Percentiles rank a stretch among this genome's conserved stretches.
phyloP scores from a whole-genome alignment of 768 basidiomycete species.

The Tricholoma saponaceum region DNA sequence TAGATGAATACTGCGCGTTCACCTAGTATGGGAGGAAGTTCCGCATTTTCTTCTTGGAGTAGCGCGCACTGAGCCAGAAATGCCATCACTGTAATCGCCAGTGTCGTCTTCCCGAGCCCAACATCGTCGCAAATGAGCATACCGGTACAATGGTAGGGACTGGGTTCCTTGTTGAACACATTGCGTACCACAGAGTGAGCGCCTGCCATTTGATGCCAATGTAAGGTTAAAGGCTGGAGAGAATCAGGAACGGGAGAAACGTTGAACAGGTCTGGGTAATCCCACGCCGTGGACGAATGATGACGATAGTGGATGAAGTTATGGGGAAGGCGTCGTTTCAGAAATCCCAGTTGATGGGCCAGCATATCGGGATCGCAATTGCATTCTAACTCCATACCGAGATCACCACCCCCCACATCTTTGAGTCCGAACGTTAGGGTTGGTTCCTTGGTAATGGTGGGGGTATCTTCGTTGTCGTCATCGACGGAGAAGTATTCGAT shows the following conservation, averaged over 20 bases:
- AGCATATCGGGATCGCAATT: constrained; percentile 4
- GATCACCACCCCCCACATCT: constrained; percentile 5
- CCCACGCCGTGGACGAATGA: constrained; percentile 8
- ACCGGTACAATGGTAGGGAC: background rate
- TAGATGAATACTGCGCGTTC: no score
- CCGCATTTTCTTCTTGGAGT: no score
- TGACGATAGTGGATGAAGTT: constrained; percentile 10
- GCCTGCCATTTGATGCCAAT: constrained; percentile 9
- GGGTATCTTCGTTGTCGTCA: background rate
- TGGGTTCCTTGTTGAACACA: constrained; percentile 6
- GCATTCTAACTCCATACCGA: constrained; percentile 20
- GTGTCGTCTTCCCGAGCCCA: constrained; percentile 28
- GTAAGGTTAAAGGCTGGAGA: no score
- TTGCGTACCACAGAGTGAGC: constrained; percentile 15
- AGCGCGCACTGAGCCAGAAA: no score
- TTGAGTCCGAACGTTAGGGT: background rate
- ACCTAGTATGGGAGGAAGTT: no score
- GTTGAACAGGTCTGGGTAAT: background rate
- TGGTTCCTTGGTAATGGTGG: background rate
- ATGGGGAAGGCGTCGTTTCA: constrained; percentile 2
- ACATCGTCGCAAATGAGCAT: constrained; percentile 26
- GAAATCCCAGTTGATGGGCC: constrained; percentile 4
- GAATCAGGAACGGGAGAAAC: background rate
- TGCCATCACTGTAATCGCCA: constrained; percentile 7
- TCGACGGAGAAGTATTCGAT: constrained; percentile 11